Conservation (phyloP, 2,329 filamentous ascomycete genomes). For the Alternaria brassicae region DNA sequence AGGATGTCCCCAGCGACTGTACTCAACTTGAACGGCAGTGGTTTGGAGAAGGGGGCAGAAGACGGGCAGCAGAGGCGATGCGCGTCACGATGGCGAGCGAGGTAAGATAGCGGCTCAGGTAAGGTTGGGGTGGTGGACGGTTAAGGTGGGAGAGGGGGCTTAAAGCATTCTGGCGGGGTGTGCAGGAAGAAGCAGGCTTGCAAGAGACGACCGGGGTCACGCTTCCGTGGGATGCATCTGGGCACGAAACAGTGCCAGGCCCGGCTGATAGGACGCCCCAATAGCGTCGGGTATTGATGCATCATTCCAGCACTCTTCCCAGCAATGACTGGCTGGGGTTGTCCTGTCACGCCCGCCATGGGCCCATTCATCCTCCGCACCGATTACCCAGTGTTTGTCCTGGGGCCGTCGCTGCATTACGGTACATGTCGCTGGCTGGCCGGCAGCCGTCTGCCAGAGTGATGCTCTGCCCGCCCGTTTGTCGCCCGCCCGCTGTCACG, state of each 20-base stretch:
- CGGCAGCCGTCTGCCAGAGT: constrained; percentile 25
- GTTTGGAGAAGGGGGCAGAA: constrained; percentile 5
- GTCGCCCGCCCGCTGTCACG: constrained; percentile 23
- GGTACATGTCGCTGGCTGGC: constrained; percentile 8
- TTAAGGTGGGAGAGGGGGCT: constrained; percentile 38
- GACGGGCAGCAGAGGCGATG: constrained; percentile 18
- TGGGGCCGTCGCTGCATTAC: constrained; percentile 13
- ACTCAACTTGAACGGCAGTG: constrained; percentile 15
- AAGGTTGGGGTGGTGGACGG: constrained; percentile 23
- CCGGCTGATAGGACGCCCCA: constrained; percentile 44
- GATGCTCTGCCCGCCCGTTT: constrained; percentile 29
- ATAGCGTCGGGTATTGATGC: constrained; percentile 45
- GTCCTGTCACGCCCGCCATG: constrained; percentile 24
- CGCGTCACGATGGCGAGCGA: constrained; percentile 15
- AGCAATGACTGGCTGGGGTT: constrained; percentile 35
- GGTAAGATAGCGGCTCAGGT: constrained; percentile 16
- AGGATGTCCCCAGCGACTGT: constrained; percentile 22
- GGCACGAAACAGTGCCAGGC: constrained; percentile 25
- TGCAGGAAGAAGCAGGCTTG: constrained; percentile 19
- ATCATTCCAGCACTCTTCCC: constrained; percentile 27
- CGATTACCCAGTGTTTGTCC: constrained; percentile 28
- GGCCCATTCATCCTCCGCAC: constrained; percentile 19
- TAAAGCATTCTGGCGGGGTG: constrained; percentile 26
- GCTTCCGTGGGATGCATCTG: constrained; percentile 34
- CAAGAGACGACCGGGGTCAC: constrained; percentile 6